phyloP scores from a whole-genome alignment of 1,284 basidiomycete species.

The Baeospora myosura region DNA sequence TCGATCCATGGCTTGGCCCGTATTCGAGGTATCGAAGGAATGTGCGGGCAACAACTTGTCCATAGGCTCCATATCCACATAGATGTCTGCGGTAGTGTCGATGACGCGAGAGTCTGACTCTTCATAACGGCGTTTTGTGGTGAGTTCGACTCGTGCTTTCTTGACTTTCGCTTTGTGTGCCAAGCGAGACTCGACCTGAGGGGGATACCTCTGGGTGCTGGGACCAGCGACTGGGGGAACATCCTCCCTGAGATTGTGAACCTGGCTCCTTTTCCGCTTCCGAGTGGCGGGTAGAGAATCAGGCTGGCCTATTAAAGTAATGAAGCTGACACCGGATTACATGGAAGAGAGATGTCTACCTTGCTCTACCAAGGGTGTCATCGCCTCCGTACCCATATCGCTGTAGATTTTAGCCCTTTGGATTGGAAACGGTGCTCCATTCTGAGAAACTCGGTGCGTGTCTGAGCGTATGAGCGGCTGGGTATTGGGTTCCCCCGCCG shows the following conservation, averaged over 20 bases:
- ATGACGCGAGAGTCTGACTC: too few relatives aligned
- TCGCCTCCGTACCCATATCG: neutral
- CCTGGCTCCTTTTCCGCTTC: neutral
- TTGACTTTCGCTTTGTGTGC: too few relatives aligned
- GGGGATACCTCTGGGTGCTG: neutral
- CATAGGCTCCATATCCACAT: neutral
- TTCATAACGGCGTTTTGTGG: too few relatives aligned
- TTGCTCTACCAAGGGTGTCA: too few relatives aligned
- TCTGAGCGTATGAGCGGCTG: slow-evolving; percentile 4
- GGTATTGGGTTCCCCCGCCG: neutral
- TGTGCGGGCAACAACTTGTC: neutral
- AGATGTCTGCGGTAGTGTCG: neutral
- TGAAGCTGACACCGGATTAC: neutral
- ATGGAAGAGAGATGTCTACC: neutral
- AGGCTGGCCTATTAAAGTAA: neutral
- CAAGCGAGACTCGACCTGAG: too few relatives aligned
- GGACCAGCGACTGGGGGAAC: neutral
- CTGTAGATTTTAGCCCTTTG: neutral
- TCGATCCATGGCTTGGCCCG: neutral
- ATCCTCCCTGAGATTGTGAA: neutral
- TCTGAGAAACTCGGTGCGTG: too few relatives aligned
- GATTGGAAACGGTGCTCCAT: neutral
- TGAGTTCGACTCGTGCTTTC: too few relatives aligned
- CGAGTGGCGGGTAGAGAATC: neutral
- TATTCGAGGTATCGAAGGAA: neutral